Evolutionary conservation across 1,284 basidiomycete genomes (phyloP).

Genomic region (Jaminaea rosea): DNA sequence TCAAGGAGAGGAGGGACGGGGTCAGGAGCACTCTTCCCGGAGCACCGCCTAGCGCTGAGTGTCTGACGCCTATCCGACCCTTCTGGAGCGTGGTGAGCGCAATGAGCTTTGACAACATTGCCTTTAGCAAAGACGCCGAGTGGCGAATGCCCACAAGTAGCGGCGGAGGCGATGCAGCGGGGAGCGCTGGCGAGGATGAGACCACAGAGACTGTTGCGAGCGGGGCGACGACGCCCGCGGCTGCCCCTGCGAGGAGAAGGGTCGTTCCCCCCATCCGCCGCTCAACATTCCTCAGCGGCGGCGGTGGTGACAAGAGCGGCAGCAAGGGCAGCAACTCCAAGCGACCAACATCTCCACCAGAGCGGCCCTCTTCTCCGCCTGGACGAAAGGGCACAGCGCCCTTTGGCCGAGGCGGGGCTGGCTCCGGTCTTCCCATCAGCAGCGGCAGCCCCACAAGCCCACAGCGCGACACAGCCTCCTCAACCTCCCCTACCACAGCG

Average conservation of each 20-base stretch:
- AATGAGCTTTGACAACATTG: constrained; percentile 42
- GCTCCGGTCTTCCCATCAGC: background rate
- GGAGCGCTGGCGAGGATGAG: too few relatives aligned
- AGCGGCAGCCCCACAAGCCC: background rate
- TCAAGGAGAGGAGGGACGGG: constrained; percentile 13
- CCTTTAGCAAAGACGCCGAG: constrained; percentile 34
- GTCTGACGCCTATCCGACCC: constrained; percentile 3
- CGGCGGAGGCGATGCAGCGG: too few relatives aligned
- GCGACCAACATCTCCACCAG: too few relatives aligned
- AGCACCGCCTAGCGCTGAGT: background rate
- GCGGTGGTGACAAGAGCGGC: background rate
- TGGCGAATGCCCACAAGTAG: constrained; percentile 25
- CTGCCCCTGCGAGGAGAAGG: too few relatives aligned
- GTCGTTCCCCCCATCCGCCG: too few relatives aligned
- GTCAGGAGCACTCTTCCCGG: constrained; percentile 8
- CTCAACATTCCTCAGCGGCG: too few relatives aligned
- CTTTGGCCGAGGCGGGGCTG: background rate
- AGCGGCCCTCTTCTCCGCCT: background rate
- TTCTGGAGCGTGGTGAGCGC: constrained; percentile 38
- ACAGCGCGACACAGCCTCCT: too few relatives aligned
- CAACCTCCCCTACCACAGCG: too few relatives aligned
- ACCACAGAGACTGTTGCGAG: too few relatives aligned
- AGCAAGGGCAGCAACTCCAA: too few relatives aligned
- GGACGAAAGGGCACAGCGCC: background rate
- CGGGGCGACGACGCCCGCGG: too few relatives aligned